Base-by-base conservation (phyloP, 2,329 filamentous ascomycete species). In the Clathrospora elynae region DNA sequence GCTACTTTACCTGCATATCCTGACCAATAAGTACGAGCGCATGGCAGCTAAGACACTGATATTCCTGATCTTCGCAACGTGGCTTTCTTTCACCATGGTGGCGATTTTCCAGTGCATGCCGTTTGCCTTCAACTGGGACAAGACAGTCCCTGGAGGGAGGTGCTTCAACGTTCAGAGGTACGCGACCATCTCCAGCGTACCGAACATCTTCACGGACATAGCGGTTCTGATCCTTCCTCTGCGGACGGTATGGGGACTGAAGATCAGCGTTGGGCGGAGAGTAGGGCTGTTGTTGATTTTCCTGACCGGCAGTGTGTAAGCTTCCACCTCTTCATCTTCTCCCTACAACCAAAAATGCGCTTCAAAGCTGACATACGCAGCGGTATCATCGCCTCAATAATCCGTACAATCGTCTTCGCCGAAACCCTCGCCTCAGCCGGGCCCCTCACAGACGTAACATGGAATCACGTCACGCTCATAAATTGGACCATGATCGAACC, bases 401-500 rank as follows among this genome's bases (percentile, higher is more conserved):
- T 61, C 4, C 56, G 61, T n/a, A 61, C 54, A 1, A 33, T 54
- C 4, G 51, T 62, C 2, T 63, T 63, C 31, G 33, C 43, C 6
- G 23, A 29, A 2, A 58, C 44, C 6, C 28, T 50, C 10, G 42
- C 42, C 2, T 33, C 40, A 37, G 29, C 39, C 22, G 39, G 46
- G 2, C 47, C 46, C 6, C 32, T 55, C 2, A 45, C 35, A n/a
- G 61, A 64, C 18, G 32, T 49, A 6, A 60, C 61, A 3, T 62
- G 60, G 60, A 55, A 45, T 8, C 35, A 54, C 34, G 45, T 51
- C 12, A 32, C 52, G 7, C 40, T 61, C 12, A 25, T 61, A 12
- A 56, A 59, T 34, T 63, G 58, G 58, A 58, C 61, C 1, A 58
- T 61, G 4, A 50, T 62, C 6, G 59, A 64, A 28, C 59, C 61